A percentile compares a stretch with the other conserved stretches of the same genome.
These are phyloP conservation scores for Neurospora cerealis DNA, from an alignment of 495 filamentous ascomycete genomes.

Conservation along the genomic window DNA sequence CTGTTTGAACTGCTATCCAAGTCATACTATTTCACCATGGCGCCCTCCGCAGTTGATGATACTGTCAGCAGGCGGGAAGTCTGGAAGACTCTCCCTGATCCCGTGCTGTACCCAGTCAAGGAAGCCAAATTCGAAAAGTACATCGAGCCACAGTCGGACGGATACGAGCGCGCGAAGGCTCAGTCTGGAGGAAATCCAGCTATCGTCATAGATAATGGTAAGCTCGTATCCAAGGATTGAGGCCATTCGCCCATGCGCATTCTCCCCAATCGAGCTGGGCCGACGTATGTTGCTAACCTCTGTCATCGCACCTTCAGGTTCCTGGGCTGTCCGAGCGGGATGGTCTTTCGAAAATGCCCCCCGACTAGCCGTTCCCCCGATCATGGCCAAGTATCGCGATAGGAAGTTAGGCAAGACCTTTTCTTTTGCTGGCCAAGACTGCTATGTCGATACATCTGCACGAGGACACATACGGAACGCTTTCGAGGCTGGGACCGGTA, in stretches of 20 bases:
- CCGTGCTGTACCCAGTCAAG: slow-evolving; percentile 42
- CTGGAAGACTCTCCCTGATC: slow-evolving; percentile 33
- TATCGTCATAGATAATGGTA: slow-evolving; percentile 98
- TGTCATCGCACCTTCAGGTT: slow-evolving; percentile 43
- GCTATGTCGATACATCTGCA: slow-evolving; percentile 87
- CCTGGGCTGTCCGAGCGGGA: slow-evolving; percentile 78
- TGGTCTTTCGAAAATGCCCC: slow-evolving; percentile 86
- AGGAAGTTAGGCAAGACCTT: slow-evolving; percentile 83
- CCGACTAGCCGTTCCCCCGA: slow-evolving; percentile 69
- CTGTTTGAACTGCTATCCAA: background rate
- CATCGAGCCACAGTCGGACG: slow-evolving; percentile 55
- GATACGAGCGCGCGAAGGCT: slow-evolving; percentile 50
- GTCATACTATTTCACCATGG: slow-evolving; percentile 22
- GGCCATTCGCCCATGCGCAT: background rate
- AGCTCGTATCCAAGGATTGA: background rate
- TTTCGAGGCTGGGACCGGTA: slow-evolving; percentile 81
- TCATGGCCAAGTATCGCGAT: slow-evolving; percentile 89
- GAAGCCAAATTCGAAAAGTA: slow-evolving; percentile 75
- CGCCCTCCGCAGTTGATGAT: slow-evolving; percentile 32
- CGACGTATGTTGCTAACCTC: background rate
- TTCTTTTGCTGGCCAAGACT: slow-evolving; percentile 82
- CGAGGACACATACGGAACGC: slow-evolving; percentile 80
- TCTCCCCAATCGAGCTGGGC: background rate
- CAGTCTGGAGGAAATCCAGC: slow-evolving; percentile 41
- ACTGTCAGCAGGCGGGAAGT: slow-evolving; percentile 22